Percentiles rank a stretch among this genome's conserved stretches.
phyloP scores from a whole-genome alignment of 2,329 filamentous ascomycete species.

The Paecilomyces sp. region DNA sequence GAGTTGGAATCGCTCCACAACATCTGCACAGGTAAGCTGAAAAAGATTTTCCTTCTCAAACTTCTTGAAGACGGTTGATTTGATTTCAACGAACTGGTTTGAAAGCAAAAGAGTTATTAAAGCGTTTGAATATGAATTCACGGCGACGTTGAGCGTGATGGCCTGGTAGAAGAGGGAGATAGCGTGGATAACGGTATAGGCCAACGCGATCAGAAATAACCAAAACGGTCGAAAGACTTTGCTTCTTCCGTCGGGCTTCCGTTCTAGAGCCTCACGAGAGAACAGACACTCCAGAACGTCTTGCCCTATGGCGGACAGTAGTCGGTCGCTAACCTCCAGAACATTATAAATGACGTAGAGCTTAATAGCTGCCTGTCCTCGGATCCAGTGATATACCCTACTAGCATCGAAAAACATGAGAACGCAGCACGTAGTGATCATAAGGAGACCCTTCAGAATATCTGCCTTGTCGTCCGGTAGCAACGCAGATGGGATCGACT shows the following conservation, averaged over 20 bases:
- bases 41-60: slow-evolving; percentile 98
- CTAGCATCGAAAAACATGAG: slow-evolving; percentile 91
- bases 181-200: slow-evolving; percentile 83
- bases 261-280: slow-evolving; percentile 83
- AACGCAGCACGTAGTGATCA: slow-evolving; percentile 75
- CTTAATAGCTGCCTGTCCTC: slow-evolving; percentile 94
- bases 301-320: slow-evolving; percentile 86
- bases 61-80: slow-evolving; percentile 95
- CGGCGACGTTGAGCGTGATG: slow-evolving; percentile 93
- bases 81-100: slow-evolving; percentile 99
- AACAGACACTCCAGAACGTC: slow-evolving; percentile 95
- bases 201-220: slow-evolving; percentile 80
- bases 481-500: slow-evolving; percentile 77
- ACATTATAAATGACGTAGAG: slow-evolving; percentile 99
- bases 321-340: slow-evolving; percentile 78
- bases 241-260: slow-evolving; percentile 79
- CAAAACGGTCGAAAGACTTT: slow-evolving; percentile 83
- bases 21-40: slow-evolving; percentile 90
- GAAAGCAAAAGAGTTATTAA: slow-evolving; percentile 86
- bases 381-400: slow-evolving; percentile 95
- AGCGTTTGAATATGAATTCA: slow-evolving; percentile 97
- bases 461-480: slow-evolving; percentile 91
- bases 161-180: slow-evolving; percentile 93
- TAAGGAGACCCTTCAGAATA: slow-evolving; percentile 80
- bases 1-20: slow-evolving; percentile 93